Evolutionary conservation across 768 basidiomycete genomes (phyloP).

Genomic region (Porphyrellus cyaneotinctus): DNA sequence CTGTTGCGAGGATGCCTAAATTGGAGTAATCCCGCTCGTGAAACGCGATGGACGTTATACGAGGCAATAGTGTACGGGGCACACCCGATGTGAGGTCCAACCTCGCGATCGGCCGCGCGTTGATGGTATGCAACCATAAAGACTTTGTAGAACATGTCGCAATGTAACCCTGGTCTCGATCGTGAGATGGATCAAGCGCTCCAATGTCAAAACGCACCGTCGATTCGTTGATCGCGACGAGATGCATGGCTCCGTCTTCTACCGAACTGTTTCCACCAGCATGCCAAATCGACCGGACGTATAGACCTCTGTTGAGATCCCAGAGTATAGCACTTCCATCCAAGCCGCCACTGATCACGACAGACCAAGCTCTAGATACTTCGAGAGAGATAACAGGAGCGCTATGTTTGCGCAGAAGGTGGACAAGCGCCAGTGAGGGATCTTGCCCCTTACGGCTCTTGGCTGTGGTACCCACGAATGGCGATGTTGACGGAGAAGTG

Average conservation of each 20-base stretch:
- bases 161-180: constrained; percentile 68
- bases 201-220: constrained; percentile 50
- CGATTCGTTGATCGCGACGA: constrained; percentile 80
- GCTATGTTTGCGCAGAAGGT: constrained; percentile 79
- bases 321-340: constrained; percentile 86
- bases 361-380: constrained; percentile 77
- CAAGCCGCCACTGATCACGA: constrained; percentile 76
- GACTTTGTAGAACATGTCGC: constrained; percentile 73
- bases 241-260: constrained; percentile 47
- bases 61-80: constrained; percentile 40
- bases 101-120: constrained; percentile 71
- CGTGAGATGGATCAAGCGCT: not conserved
- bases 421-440: constrained; percentile 44
- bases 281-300: constrained; percentile 80
- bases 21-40: constrained; percentile 85
- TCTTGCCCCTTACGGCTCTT: constrained; percentile 22
- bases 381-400: constrained; percentile 63
- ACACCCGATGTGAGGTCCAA: constrained; percentile 53
- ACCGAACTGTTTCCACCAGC: constrained; percentile 25
- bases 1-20: constrained; percentile 76
- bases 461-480: constrained; percentile 19
- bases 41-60: constrained; percentile 77
- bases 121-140: constrained; percentile 81
- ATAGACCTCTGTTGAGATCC: constrained; percentile 83
- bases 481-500: constrained; percentile 12